phyloP scores from a whole-genome alignment of 441 rosid species.

The Hura crepitans region DNA sequence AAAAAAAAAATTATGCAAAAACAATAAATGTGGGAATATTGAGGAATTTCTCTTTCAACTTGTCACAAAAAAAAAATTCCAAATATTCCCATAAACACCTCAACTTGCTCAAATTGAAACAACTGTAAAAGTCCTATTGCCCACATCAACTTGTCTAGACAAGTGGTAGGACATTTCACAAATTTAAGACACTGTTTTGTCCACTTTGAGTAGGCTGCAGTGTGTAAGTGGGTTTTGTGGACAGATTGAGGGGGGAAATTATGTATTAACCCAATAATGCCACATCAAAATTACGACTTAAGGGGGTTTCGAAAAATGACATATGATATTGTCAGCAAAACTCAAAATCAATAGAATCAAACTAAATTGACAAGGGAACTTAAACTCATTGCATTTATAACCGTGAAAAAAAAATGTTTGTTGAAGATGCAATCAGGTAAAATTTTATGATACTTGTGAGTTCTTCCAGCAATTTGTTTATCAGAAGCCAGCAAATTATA shows the following conservation, averaged over 20 bases:
- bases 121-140: too few relatives aligned
- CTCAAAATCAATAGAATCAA: background rate
- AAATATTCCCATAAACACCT: too few relatives aligned
- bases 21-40: background rate
- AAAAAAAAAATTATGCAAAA: background rate
- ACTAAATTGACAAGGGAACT: background rate
- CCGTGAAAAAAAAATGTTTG: background rate
- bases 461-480: background rate
- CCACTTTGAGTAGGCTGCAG: too few relatives aligned
- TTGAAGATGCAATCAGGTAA: background rate
- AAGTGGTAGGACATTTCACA: too few relatives aligned
- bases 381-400: background rate
- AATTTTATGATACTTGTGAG: background rate
- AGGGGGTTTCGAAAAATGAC: constrained; percentile 1
- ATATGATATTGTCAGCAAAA: background rate
- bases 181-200: too few relatives aligned
- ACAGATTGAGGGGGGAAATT: too few relatives aligned
- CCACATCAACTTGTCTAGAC: too few relatives aligned
- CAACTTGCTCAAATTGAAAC: too few relatives aligned
- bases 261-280: too few relatives aligned
- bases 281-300: background rate
- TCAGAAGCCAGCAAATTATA: background rate
- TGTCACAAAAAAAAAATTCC: too few relatives aligned
- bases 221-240: too few relatives aligned
- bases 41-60: too few relatives aligned